A percentile compares a stretch with the other conserved stretches of the same genome.
Evolutionary conservation across 805 yeast genomes (phyloP).

Genomic region (Metschnikowia orientalis): DNA sequence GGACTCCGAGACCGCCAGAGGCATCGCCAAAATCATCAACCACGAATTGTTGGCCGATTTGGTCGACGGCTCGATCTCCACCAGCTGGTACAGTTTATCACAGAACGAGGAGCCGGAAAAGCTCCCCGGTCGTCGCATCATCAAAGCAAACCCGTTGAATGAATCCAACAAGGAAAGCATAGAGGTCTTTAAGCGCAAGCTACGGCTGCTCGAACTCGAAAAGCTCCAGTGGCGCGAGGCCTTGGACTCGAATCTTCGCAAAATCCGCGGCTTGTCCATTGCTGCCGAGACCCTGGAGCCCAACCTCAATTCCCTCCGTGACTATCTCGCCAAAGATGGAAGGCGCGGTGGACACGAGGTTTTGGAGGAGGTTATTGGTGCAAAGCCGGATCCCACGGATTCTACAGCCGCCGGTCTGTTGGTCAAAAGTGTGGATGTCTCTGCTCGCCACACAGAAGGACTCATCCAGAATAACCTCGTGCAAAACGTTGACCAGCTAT

Average conservation of each 20-base stretch:
- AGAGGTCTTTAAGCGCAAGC: constrained; percentile 41
- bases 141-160: constrained; percentile 60
- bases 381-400: background rate
- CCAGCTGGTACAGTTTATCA: constrained; percentile 60
- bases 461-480: constrained; percentile 17
- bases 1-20: constrained; percentile 41
- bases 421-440: constrained; percentile 1
- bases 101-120: constrained; percentile 15
- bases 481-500: constrained; percentile 35
- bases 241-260: constrained; percentile 12
- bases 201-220: constrained; percentile 43
- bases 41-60: constrained; percentile 60
- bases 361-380: background rate
- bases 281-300: constrained; percentile 1
- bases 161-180: constrained; percentile 46
- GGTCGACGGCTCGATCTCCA: constrained; percentile 52
- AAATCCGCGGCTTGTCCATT: constrained; percentile 6
- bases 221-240: constrained; percentile 44
- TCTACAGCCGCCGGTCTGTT: background rate
- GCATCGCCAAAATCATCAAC: constrained; percentile 59
- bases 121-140: constrained; percentile 25
- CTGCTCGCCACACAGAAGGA: background rate
- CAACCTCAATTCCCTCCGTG: background rate
- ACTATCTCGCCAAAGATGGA: constrained; percentile 2
- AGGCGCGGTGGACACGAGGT: constrained; percentile 1